phyloP scores from a whole-genome alignment of 768 basidiomycete genomes.

The Rubroboletus satanas region DNA sequence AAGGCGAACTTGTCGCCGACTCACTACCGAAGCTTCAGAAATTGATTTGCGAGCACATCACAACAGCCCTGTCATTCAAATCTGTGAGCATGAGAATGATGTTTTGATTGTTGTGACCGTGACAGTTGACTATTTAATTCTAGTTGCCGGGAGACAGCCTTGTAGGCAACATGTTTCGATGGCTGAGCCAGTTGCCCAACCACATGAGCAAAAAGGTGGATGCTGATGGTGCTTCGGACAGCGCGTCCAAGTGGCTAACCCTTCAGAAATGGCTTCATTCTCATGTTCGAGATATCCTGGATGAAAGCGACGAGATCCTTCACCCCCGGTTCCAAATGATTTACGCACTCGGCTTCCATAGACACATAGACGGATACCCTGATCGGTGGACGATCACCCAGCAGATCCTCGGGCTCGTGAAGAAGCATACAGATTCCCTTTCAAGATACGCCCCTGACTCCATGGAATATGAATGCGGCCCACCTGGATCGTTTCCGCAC shows the following conservation, averaged over 20 bases:
- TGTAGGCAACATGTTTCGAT: background rate
- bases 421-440: background rate
- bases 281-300: too few relatives aligned
- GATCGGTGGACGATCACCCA: background rate
- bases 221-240: too few relatives aligned
- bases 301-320: too few relatives aligned
- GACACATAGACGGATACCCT: background rate
- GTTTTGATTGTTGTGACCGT: background rate
- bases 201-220: too few relatives aligned
- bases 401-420: too few relatives aligned
- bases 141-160: background rate
- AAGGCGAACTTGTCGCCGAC: background rate
- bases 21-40: background rate
- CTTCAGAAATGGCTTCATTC: too few relatives aligned
- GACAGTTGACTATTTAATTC: background rate
- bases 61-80: too few relatives aligned
- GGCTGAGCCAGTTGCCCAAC: background rate
- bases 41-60: background rate
- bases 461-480: background rate
- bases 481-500: background rate
- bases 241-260: too few relatives aligned
- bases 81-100: background rate
- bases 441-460: background rate
- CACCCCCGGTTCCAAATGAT: too few relatives aligned
- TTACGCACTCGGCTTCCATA: too few relatives aligned